A percentile compares a stretch with the other conserved stretches of the same genome.
Evolutionary conservation across 176 grass and related monocot species (phyloP).

Genomic region (Cymbopogon citratus): DNA sequence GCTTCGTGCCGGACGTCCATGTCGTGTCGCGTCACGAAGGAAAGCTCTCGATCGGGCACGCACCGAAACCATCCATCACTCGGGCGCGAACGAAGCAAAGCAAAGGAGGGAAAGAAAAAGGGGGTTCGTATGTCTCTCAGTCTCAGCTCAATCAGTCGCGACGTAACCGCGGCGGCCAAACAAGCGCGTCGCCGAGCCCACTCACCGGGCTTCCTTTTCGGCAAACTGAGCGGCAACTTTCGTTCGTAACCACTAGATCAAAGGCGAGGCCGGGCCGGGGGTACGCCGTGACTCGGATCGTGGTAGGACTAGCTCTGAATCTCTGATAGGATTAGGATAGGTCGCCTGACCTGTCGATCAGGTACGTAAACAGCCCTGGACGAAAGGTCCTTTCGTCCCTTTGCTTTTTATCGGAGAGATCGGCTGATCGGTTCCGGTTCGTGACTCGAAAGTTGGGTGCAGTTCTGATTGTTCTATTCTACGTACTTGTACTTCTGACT

Average conservation of each 20-base stretch:
- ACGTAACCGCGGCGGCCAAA: neutral
- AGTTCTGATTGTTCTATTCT: neutral
- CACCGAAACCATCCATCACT: neutral
- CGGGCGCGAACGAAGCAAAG: no score
- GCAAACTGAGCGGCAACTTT: neutral
- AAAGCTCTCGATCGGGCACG: neutral
- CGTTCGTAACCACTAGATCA: neutral
- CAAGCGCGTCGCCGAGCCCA: neutral
- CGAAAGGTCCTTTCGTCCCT: neutral
- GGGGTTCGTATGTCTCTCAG: neutral
- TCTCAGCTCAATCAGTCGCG: neutral
- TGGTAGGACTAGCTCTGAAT: no score
- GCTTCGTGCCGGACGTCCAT: conserved; percentile 14
- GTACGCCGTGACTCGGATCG: conserved; percentile 17
- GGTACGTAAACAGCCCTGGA: neutral
- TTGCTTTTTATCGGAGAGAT: neutral
- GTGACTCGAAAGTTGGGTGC: neutral
- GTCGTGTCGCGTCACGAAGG: conserved; percentile 21
- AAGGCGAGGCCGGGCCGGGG: neutral
- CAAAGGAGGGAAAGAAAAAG: neutral
- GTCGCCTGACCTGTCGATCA: conserved; percentile 5
- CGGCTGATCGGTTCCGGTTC: neutral
- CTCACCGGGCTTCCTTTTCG: neutral
- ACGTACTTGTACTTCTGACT: neutral
- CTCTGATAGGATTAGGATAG: neutral